Conservation (phyloP, 352 stramenopile genomes). For the Phytophthora fragariae region DNA sequence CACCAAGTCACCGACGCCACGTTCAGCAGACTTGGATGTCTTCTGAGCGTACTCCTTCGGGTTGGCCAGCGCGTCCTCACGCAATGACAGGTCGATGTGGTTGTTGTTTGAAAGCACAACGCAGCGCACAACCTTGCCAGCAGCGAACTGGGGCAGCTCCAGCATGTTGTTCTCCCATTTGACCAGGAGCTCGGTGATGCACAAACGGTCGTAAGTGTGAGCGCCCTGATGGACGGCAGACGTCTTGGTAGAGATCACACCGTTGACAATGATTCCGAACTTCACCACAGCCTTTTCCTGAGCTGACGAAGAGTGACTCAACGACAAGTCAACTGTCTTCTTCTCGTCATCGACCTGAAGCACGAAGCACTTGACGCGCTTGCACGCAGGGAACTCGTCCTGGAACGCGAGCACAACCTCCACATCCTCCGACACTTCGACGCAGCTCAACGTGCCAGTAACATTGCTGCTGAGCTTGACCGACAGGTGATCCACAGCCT, state of each 20-base stretch:
- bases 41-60: constrained; percentile 66
- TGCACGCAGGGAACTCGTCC: constrained; percentile 78
- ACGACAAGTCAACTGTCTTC: constrained; percentile 77
- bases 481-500: constrained; percentile 57
- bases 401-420: constrained; percentile 65
- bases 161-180: constrained; percentile 84
- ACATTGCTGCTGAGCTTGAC: constrained; percentile 83
- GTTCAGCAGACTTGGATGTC: constrained; percentile 32
- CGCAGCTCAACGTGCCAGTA: constrained; percentile 60
- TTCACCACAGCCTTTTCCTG: constrained; percentile 48
- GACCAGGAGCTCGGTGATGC: constrained; percentile 76
- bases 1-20: constrained; percentile 86
- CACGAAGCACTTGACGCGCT: constrained; percentile 73
- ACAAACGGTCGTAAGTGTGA: constrained; percentile 84
- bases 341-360: constrained; percentile 75
- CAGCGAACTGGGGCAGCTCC: constrained; percentile 62
- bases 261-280: constrained; percentile 66
- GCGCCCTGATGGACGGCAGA: constrained; percentile 75
- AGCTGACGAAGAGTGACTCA: constrained; percentile 55
- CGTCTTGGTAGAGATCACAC: constrained; percentile 80
- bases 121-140: constrained; percentile 74
- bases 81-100: constrained; percentile 83
- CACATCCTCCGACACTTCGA: constrained; percentile 77
- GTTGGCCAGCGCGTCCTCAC: constrained; percentile 61
- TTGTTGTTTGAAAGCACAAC: constrained; percentile 68